Evolutionary conservation across 1,139 yeast genomes (phyloP).

Genomic region (Debaryomyces robertsiae): DNA sequence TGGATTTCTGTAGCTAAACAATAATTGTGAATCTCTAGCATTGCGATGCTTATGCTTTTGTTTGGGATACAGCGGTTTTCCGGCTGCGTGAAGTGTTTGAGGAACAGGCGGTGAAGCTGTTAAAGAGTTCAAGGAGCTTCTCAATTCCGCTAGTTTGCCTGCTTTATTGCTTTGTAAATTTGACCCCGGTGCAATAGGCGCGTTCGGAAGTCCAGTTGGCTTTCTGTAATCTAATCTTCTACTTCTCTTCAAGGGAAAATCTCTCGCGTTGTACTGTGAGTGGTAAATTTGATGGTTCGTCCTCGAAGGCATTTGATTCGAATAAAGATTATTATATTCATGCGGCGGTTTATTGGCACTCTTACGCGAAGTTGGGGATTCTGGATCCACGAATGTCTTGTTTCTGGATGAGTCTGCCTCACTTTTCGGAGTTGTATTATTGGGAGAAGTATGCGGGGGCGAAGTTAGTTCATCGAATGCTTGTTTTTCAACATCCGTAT

Average conservation of each 20-base stretch:
- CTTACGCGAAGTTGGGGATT: slow-evolving; percentile 19
- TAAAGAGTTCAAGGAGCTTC: slow-evolving; percentile 27
- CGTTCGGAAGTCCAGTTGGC: slow-evolving; percentile 18
- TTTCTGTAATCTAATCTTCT: slow-evolving; percentile 47
- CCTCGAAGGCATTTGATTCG: neutral
- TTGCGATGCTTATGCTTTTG: slow-evolving; percentile 14
- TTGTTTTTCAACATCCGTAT: slow-evolving; percentile 52
- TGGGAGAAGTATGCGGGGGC: slow-evolving; percentile 27
- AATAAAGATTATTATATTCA: neutral
- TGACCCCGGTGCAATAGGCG: slow-evolving; percentile 23
- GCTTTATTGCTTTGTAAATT: slow-evolving; percentile 32
- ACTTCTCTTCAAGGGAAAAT: slow-evolving; percentile 42
- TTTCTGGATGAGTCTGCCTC: slow-evolving; percentile 14
- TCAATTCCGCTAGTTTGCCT: slow-evolving; percentile 36
- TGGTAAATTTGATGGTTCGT: neutral
- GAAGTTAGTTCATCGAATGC: slow-evolving; percentile 45
- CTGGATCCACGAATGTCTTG: slow-evolving; percentile 16
- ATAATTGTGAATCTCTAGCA: slow-evolving; percentile 32
- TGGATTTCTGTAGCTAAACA: slow-evolving; percentile 36
- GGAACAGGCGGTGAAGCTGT: slow-evolving; percentile 11
- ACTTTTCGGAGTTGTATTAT: slow-evolving; percentile 8
- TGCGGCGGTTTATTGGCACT: slow-evolving; percentile 5
- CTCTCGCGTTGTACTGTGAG: slow-evolving; percentile 16
- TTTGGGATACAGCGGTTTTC: slow-evolving; percentile 10
- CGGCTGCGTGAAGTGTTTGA: slow-evolving; percentile 2